Conservation (phyloP, 371 early-diverging fungal species). For the Mucor mucedo region DNA sequence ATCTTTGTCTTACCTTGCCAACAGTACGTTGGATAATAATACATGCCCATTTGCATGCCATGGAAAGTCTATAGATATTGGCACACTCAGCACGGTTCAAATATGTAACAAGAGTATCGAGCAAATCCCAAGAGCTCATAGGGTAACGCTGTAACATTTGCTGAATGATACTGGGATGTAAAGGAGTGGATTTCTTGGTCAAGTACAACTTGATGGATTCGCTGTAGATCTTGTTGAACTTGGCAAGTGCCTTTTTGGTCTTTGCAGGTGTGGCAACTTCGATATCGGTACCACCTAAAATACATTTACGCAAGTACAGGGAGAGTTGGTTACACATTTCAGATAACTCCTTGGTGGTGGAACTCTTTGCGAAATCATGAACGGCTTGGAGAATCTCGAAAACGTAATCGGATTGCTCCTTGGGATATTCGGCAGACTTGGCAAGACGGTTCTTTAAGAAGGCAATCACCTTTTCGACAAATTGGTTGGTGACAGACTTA, state of each 20-base stretch:
- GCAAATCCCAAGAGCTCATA: slow-evolving; percentile 62
- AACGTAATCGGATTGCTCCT: slow-evolving; percentile 56
- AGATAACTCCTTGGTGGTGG: slow-evolving; percentile 51
- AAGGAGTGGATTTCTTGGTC: slow-evolving; percentile 69
- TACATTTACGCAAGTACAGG: slow-evolving; percentile 58
- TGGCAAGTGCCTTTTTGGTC: slow-evolving; percentile 36
- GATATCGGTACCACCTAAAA: slow-evolving; percentile 59
- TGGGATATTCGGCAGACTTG: slow-evolving; percentile 69
- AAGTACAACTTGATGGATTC: slow-evolving; percentile 67
- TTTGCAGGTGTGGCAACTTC: slow-evolving; percentile 41
- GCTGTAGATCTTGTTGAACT: slow-evolving; percentile 50
- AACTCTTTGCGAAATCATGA: slow-evolving; percentile 70
- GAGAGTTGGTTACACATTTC: slow-evolving; percentile 56
- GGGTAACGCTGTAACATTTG: slow-evolving; percentile 69
- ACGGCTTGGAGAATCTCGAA: slow-evolving; percentile 65
- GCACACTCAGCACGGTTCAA: slow-evolving; percentile 58
- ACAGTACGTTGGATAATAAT: slow-evolving; percentile 54
- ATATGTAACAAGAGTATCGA: slow-evolving; percentile 58
- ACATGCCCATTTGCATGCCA: slow-evolving; percentile 59
- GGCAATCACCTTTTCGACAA: slow-evolving; percentile 70
- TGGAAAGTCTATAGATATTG: slow-evolving; percentile 72
- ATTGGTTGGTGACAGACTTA: slow-evolving; percentile 63
- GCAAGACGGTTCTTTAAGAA: slow-evolving; percentile 67
- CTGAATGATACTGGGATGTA: slow-evolving; percentile 69
- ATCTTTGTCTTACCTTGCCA: slow-evolving; percentile 24